Base-by-base conservation (phyloP, 2,329 filamentous ascomycete genomes). In the Fusarium pseudonygamai region DNA sequence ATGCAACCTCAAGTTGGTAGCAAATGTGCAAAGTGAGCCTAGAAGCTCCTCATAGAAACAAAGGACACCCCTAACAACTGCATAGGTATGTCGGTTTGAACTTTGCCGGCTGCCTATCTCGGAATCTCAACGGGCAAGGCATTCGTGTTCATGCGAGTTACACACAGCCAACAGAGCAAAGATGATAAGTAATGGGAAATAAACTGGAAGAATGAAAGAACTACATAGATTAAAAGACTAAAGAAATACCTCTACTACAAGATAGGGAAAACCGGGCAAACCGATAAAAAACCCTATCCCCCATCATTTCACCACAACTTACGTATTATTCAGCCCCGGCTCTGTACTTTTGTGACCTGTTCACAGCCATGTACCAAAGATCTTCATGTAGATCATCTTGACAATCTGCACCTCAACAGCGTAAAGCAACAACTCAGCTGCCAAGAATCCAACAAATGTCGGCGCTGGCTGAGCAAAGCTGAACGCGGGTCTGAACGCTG, bases 401-500 rank as follows among this genome's bases (percentile, higher is more conserved):
- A 61, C 59, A 16, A 57, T 5, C 30, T 61, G 59, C 1, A 61
- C 59, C 15, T 61, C 59, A 1, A 61, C 6, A 20, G 20, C 9
- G 7, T 61, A 61, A 16, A 26, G 30, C 12, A 61, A 16, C 4
- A 61, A 5, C 20, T 61, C 59, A 43, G 59, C 59, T 6, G 16
- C 24, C 37, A 61, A 36, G 6, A 61, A 57, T 3, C 59, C 59
- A 9, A 61, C 49, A 36, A 36, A 61, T 0, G 59, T 43, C 1
- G 37, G 18, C 0, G 59, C 49, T 22, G 59, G 59, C 16, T 61
- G 59, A 12, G 59, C 49, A 36, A 61, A 61, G 24, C n/a, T 34
- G 6, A 61, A 61, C 3, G 59, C 59, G 1, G 59, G 59, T 1
- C 59, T 36, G 3, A 61, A 20, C 0, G 30, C 37, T 0, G 59